These are phyloP conservation scores for Quercus phellos DNA, from an alignment of 331 rosid species.

Conservation along the genomic window DNA sequence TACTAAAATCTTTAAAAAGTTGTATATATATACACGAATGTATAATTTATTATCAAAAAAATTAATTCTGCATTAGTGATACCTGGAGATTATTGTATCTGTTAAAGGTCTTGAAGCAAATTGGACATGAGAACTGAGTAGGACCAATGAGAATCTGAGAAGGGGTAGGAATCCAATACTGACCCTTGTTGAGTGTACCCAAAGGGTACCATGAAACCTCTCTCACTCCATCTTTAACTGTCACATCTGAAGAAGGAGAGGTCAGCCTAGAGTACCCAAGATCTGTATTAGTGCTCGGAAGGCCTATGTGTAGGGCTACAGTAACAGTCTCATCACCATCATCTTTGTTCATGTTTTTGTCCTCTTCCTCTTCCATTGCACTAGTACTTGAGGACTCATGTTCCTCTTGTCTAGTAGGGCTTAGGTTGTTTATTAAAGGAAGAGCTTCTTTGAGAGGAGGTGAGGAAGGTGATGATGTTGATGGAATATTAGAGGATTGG, in stretches of 20 bases:
- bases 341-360: background rate
- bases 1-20: too few relatives aligned
- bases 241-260: background rate
- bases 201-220: conserved; percentile 38
- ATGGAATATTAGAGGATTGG: conserved; percentile 3
- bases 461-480: conserved; percentile 8
- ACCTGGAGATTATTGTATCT: conserved; percentile 96
- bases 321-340: conserved; percentile 24
- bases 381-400: conserved; percentile 18
- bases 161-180: conserved; percentile 88
- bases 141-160: conserved; percentile 90
- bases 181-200: conserved; percentile 44
- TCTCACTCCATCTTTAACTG: conserved; percentile 26
- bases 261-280: background rate
- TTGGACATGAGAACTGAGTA: conserved; percentile 69
- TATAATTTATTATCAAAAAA: too few relatives aligned
- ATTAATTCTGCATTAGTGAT: too few relatives aligned
- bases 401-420: conserved; percentile 17
- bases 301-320: conserved; percentile 61
- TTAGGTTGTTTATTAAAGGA: conserved; percentile 58
- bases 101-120: conserved; percentile 81
- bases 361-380: background rate
- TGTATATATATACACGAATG: too few relatives aligned
- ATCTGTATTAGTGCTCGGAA: conserved; percentile 40
- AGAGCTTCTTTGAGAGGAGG: conserved; percentile 63